Base-by-base conservation (phyloP, 768 basidiomycete species). In the Boletus tylopilopsis region DNA sequence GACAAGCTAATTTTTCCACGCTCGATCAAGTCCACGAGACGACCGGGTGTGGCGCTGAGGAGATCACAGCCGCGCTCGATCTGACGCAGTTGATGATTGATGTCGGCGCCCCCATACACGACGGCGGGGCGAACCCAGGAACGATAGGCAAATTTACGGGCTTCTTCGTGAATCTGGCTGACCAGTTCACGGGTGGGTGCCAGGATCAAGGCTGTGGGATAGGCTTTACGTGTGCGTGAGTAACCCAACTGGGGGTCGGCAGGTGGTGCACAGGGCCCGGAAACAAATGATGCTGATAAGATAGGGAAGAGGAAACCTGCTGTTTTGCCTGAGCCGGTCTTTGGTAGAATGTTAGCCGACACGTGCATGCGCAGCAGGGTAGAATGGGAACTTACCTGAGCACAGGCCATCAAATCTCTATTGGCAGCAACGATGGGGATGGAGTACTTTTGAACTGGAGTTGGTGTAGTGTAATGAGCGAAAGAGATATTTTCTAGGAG, bases 291-390 rank as follows among this genome's bases (percentile, higher is more conserved):
- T 16, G 94, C 87, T 27, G 94, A 96, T 55, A 99, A 81, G 65
- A 99, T 98, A 48, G 96, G 96, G 80, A 99, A 99, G 55, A 99
- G 81, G 81, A 99, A 99, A 64, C 96, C 96, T 59, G 81, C 96
- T 33, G 96, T 98, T 77, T 98, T 99, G 54, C 96, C 96, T 70
- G 96, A 99, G 75, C 96, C 96, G 62, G 96, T 99, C 89, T 98
- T 74, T 32, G 50, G 44, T 49, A 33, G 50, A 50, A 55, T 41
- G 41, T 66, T 34, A 70, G 58, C 41, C 18, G 44, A 53, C 24
- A 59, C 49, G 23, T 34, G 48, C 36, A 45, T 41, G 22, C 12
- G 34, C 23, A 56, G 46, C 45, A 51, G 42, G 46, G 51, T 6
- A 33, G 2, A 45, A 27, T 13, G 30, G 24, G 16, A 3, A 66